These are phyloP conservation scores for Pascua guehoae DNA, from an alignment of 1,284 basidiomycete genomes.

Conservation along the genomic window DNA sequence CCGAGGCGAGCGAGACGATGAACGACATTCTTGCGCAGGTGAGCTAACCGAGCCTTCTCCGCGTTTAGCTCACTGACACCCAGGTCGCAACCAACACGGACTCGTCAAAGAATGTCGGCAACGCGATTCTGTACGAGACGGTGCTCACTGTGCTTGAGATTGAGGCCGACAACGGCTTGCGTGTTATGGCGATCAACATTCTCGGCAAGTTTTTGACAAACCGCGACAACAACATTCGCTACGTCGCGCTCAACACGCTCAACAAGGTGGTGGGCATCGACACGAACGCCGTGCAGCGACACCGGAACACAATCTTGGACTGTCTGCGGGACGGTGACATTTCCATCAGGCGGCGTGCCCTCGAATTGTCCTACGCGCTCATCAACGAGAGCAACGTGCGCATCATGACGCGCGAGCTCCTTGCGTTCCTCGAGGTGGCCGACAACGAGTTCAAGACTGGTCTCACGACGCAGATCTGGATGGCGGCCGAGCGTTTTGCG, in stretches of 20 bases:
- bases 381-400: constrained; percentile 95
- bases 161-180: constrained; percentile 88
- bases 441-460: constrained; percentile 99
- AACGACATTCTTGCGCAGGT: constrained; percentile 98
- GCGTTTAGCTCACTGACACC: not conserved
- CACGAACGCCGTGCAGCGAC: constrained; percentile 96
- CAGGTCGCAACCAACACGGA: constrained; percentile 99
- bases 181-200: constrained; percentile 99
- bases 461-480: constrained; percentile 94
- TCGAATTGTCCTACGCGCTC: constrained; percentile 95
- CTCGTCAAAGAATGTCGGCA: constrained; percentile 95
- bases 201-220: constrained; percentile 98
- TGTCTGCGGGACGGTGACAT: constrained; percentile 98
- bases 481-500: constrained; percentile 93
- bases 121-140: constrained; percentile 96
- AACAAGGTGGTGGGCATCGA: constrained; percentile 99
- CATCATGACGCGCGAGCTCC: constrained; percentile 83
- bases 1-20: constrained; percentile 88
- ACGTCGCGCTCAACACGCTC: constrained; percentile 95
- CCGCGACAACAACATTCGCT: constrained; percentile 98
- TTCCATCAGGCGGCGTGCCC: constrained; percentile 91
- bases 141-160: constrained; percentile 97
- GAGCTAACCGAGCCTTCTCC: constrained; percentile 21
- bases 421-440: constrained; percentile 95
- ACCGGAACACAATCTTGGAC: constrained; percentile 96